phyloP scores from a whole-genome alignment of 768 basidiomycete species.

The Lentinula edodes region DNA sequence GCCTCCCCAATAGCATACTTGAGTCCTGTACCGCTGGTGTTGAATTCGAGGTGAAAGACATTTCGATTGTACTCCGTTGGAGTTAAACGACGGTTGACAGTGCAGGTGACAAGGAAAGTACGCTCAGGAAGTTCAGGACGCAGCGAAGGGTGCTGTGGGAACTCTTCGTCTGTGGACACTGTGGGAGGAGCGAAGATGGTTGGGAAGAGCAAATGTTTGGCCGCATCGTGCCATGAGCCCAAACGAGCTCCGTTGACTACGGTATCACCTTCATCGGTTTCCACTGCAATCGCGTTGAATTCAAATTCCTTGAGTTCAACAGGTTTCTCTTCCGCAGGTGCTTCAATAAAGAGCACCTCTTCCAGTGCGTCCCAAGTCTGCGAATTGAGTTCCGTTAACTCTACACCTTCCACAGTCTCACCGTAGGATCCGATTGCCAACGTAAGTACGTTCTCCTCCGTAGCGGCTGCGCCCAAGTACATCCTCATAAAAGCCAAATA shows the following conservation, averaged over 20 bases:
- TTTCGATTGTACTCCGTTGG: conserved; percentile 96
- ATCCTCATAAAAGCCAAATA: conserved; percentile 82
- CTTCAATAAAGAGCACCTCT: conserved; percentile 38
- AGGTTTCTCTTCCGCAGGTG: conserved; percentile 14
- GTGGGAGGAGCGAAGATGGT: conserved; percentile 61
- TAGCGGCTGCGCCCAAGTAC: conserved; percentile 66
- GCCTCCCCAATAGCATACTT: conserved; percentile 97
- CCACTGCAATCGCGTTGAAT: conserved; percentile 70
- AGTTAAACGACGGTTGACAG: conserved; percentile 91
- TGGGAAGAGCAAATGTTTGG: conserved; percentile 86
- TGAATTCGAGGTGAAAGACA: conserved; percentile 97
- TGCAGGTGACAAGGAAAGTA: conserved; percentile 90
- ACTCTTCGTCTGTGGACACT: conserved; percentile 33
- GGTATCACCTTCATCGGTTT: conserved; percentile 50
- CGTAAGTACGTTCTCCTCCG: conserved; percentile 45
- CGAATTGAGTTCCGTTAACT: conserved; percentile 47
- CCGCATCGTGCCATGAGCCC: conserved; percentile 78
- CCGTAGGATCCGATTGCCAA: conserved; percentile 43
- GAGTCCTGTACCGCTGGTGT: conserved; percentile 85
- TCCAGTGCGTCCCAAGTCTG: conserved; percentile 63
- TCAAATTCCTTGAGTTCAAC: conserved; percentile 51
- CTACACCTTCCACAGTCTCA: conserved; percentile 39
- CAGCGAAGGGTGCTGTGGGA: conserved; percentile 59
- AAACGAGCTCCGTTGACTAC: conserved; percentile 56
- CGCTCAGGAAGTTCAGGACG: conserved; percentile 86